Conservation (phyloP, 1,284 basidiomycete genomes). For the Pisolithus thermaeus region DNA sequence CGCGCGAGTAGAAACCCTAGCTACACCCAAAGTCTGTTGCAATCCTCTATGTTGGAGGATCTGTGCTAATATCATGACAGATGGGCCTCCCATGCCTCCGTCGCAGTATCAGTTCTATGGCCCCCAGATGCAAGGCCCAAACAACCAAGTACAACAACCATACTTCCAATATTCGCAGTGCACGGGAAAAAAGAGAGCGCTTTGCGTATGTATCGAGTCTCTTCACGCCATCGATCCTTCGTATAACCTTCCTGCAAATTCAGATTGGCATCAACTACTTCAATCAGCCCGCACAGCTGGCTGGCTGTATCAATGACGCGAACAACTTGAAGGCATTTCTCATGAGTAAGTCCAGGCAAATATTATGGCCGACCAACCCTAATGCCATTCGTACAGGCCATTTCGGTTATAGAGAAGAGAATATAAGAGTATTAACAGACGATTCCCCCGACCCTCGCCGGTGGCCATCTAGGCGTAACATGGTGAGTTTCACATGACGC, state of each 20-base stretch:
- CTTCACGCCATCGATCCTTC: not conserved
- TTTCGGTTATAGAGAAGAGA: conserved; percentile 69
- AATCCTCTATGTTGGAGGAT: not conserved
- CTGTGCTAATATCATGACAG: conserved; percentile 13
- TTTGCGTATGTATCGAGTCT: conserved; percentile 49
- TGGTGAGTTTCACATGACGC: conserved; percentile 42
- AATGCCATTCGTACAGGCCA: conserved; percentile 22
- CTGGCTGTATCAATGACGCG: conserved; percentile 88
- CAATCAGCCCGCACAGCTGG: conserved; percentile 55
- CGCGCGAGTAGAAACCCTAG: not conserved
- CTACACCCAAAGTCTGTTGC: not conserved
- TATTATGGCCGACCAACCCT: not conserved
- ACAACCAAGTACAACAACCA: conserved; percentile 47
- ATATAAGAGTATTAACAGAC: conserved; percentile 88
- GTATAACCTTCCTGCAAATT: not conserved
- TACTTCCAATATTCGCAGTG: conserved; percentile 86
- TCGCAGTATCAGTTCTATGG: conserved; percentile 63
- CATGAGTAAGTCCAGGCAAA: conserved; percentile 40
- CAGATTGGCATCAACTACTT: conserved; percentile 84
- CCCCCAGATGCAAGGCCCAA: conserved; percentile 48
- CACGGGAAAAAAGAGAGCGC: conserved; percentile 73
- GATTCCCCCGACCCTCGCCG: conserved; percentile 58
- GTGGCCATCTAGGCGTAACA: conserved; percentile 77
- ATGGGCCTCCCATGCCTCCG: conserved; percentile 50
- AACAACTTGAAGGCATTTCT: conserved; percentile 74